phyloP scores from a whole-genome alignment of 1,284 basidiomycete genomes.

The Cronartium quercuum region DNA sequence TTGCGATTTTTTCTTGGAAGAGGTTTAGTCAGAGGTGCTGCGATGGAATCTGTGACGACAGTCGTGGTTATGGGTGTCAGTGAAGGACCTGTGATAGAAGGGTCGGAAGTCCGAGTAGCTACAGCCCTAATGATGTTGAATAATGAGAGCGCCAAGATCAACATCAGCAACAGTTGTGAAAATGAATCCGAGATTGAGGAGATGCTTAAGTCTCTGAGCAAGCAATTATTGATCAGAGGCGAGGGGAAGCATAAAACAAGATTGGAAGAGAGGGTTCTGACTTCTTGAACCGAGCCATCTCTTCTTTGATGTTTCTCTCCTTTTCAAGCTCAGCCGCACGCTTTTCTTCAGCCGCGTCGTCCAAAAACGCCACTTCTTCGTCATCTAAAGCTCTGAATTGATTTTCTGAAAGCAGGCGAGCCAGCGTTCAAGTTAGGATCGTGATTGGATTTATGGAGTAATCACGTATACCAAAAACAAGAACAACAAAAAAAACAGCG shows the following conservation, averaged over 20 bases:
- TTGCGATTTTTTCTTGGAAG: slow-evolving; percentile 25
- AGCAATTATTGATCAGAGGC: not conserved
- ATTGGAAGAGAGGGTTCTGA: not conserved
- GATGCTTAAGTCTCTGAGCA: not conserved
- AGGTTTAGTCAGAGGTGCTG: not conserved
- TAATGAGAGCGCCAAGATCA: not conserved
- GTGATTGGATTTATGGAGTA: not conserved
- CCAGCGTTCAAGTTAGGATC: not conserved
- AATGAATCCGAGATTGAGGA: not conserved
- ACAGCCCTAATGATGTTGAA: slow-evolving; percentile 16
- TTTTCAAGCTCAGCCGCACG: slow-evolving; percentile 21
- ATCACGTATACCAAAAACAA: not conserved
- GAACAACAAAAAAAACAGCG: not conserved
- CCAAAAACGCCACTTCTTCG: slow-evolving; percentile 35
- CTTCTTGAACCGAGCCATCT: slow-evolving; percentile 33
- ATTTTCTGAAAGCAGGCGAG: slow-evolving; percentile 18
- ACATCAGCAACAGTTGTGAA: not conserved
- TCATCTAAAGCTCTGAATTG: slow-evolving; percentile 38
- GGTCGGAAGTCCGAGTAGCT: slow-evolving; percentile 5
- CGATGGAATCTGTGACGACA: not conserved
- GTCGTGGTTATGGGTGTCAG: not conserved
- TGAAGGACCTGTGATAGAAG: not conserved
- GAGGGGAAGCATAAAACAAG: not conserved
- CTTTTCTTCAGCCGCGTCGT: slow-evolving; percentile 31
- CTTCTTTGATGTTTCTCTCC: slow-evolving; percentile 18